Conservation (phyloP, 805 yeast species). For the Spathaspora girioi region DNA sequence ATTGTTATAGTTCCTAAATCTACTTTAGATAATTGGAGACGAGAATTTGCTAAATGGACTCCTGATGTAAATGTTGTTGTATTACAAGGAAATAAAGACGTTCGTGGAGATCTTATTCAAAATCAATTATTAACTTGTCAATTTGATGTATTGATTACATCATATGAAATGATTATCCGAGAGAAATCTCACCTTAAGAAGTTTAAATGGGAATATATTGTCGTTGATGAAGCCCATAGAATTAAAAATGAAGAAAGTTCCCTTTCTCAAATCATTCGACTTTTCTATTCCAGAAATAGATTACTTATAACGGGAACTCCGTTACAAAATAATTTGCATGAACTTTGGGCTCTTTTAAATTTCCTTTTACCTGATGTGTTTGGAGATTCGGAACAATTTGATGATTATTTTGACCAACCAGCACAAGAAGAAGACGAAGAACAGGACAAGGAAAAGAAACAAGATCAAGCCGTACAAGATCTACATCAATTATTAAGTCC, state of each 20-base stretch:
- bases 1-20: conserved; percentile 93
- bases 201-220: conserved; percentile 87
- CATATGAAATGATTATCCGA: conserved; percentile 89
- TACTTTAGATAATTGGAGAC: conserved; percentile 92
- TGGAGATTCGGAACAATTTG: conserved; percentile 85
- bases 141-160: conserved; percentile 87
- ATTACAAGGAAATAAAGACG: conserved; percentile 87
- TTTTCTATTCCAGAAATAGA: conserved; percentile 82
- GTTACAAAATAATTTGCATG: conserved; percentile 89
- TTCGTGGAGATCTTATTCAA: conserved; percentile 58
- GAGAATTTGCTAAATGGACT: conserved; percentile 94
- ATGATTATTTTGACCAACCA: conserved; percentile 79
- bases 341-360: conserved; percentile 91
- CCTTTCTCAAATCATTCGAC: conserved; percentile 84
- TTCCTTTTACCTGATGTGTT: conserved; percentile 92
- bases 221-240: conserved; percentile 95
- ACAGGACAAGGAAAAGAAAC: conserved; percentile 34
- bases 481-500: conserved; percentile 86
- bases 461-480: conserved; percentile 83
- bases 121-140: conserved; percentile 62
- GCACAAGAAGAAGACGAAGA: conserved; percentile 24
- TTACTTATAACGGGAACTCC: conserved; percentile 95
- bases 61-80: conserved; percentile 87
- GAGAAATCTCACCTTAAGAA: conserved; percentile 80
- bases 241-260: conserved; percentile 93